These are phyloP conservation scores for Phytomonas serpens DNA, from an alignment of 208 protist genomes.

Conservation along the genomic window DNA sequence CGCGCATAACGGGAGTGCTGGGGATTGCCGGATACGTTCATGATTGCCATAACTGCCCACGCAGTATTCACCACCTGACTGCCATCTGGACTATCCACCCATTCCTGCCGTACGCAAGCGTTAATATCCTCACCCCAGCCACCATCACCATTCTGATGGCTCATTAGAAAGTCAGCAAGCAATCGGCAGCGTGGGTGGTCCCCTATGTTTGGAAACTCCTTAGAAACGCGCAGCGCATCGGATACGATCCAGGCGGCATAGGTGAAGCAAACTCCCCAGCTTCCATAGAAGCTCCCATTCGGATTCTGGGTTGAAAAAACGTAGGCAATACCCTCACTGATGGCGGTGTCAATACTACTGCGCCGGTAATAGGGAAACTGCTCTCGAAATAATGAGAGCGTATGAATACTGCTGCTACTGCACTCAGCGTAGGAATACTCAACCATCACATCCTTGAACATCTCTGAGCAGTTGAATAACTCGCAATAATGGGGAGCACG, in stretches of 20 bases:
- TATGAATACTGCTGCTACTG: conserved; percentile 92
- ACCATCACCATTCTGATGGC: conserved; percentile 91
- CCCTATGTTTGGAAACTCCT: conserved; percentile 64
- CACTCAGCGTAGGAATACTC: conserved; percentile 97
- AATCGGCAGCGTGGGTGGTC: conserved; percentile 65
- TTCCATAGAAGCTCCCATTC: conserved; percentile 90
- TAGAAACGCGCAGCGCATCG: conserved; percentile 76
- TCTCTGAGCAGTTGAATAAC: conserved; percentile 93
- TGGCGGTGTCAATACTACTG: conserved; percentile 82
- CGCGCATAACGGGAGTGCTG: conserved; percentile 11
- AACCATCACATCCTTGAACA: conserved; percentile 97
- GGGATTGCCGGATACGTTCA: conserved; percentile 55
- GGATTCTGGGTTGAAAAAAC: conserved; percentile 84
- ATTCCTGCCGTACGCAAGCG: conserved; percentile 82
- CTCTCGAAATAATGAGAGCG: conserved; percentile 87
- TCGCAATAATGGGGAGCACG: conserved; percentile 88
- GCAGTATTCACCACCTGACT: conserved; percentile 95
- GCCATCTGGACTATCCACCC: conserved; percentile 73
- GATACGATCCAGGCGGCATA: conserved; percentile 96
- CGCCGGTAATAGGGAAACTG: conserved; percentile 84
- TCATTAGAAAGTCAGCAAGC: conserved; percentile 87
- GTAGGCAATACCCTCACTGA: conserved; percentile 81
- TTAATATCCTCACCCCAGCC: conserved; percentile 95
- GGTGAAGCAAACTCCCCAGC: conserved; percentile 97
- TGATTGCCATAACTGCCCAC: conserved; percentile 94